These are phyloP conservation scores for Tetrapisispora taiwanensis DNA, from an alignment of 805 yeast genomes.

Conservation along the genomic window DNA sequence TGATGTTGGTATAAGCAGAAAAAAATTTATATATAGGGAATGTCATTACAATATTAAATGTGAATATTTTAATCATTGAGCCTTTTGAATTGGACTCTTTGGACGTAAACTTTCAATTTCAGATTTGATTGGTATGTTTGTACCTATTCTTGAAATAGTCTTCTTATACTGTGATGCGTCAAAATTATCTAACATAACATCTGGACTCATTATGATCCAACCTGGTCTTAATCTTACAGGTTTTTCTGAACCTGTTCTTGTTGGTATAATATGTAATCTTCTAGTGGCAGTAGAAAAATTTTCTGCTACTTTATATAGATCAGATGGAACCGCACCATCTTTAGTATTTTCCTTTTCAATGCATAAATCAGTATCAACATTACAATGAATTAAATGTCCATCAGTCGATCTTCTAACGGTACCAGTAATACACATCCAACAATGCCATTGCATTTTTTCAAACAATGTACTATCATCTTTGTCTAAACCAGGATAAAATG, in stretches of 20 bases:
- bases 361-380: slow-evolving; percentile 79
- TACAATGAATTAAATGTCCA: slow-evolving; percentile 79
- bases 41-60: not conserved
- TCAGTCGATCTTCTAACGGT: slow-evolving; percentile 83
- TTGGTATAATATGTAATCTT: slow-evolving; percentile 77
- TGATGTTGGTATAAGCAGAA: too few species aligned
- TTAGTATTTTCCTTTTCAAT: slow-evolving; percentile 42
- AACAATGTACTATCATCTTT: slow-evolving; percentile 41
- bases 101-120: slow-evolving; percentile 80
- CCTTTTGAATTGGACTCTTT: slow-evolving; percentile 51
- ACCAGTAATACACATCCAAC: slow-evolving; percentile 96
- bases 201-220: slow-evolving; percentile 87
- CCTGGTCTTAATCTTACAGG: slow-evolving; percentile 68
- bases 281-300: slow-evolving; percentile 77
- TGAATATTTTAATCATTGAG: slow-evolving; percentile 1
- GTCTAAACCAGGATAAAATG: slow-evolving; percentile 52
- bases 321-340: slow-evolving; percentile 54
- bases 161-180: slow-evolving; percentile 36
- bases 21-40: too few species aligned
- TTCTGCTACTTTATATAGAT: slow-evolving; percentile 74
- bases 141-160: slow-evolving; percentile 37
- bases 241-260: slow-evolving; percentile 51
- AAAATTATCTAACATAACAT: slow-evolving; percentile 65
- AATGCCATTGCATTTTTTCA: slow-evolving; percentile 83
- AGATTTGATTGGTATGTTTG: slow-evolving; percentile 52